Evolutionary conservation across 495 filamentous ascomycete genomes (phyloP).

Genomic region (Gamarada debralockiae): DNA sequence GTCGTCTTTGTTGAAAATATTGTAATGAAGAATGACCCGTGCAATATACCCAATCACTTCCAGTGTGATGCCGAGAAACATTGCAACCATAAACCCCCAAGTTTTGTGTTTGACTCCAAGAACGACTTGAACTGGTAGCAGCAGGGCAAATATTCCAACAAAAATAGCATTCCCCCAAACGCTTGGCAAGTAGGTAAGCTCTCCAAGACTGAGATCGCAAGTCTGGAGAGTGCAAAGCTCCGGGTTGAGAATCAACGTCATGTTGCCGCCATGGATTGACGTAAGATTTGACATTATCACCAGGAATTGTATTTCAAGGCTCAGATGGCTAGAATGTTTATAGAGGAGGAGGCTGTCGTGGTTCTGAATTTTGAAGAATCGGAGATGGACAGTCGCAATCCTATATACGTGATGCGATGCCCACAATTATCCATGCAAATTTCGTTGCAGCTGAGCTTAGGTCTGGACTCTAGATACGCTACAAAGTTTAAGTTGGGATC

Average conservation of each 20-base stretch:
- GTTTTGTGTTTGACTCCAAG: slow-evolving; percentile 16
- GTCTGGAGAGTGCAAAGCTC: slow-evolving; percentile 9
- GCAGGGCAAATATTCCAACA: slow-evolving; percentile 20
- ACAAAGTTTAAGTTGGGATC: too few relatives aligned
- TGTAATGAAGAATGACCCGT: slow-evolving; percentile 35
- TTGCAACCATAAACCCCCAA: slow-evolving; percentile 33
- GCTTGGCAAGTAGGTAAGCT: slow-evolving; percentile 22
- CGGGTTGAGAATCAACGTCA: not conserved
- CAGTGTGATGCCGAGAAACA: slow-evolving; percentile 33
- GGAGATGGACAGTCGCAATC: too few relatives aligned
- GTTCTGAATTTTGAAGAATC: too few relatives aligned
- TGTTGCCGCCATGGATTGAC: not conserved
- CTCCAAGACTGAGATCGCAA: slow-evolving; percentile 12
- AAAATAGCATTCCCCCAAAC: slow-evolving; percentile 26
- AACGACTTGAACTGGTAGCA: slow-evolving; percentile 17
- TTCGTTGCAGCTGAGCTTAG: too few relatives aligned
- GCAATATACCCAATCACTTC: slow-evolving; percentile 38
- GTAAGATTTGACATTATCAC: slow-evolving; percentile 16
- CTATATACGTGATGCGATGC: too few relatives aligned
- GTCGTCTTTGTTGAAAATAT: slow-evolving; percentile 31
- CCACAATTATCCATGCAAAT: too few relatives aligned
- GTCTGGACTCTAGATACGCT: too few relatives aligned
- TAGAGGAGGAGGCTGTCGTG: too few relatives aligned
- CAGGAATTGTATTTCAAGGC: too few relatives aligned
- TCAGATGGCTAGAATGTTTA: too few relatives aligned